Percentiles rank a stretch among this genome's conserved stretches.
Evolutionary conservation across 1,284 basidiomycete species (phyloP).

Genomic region (Chalciporus sp.): DNA sequence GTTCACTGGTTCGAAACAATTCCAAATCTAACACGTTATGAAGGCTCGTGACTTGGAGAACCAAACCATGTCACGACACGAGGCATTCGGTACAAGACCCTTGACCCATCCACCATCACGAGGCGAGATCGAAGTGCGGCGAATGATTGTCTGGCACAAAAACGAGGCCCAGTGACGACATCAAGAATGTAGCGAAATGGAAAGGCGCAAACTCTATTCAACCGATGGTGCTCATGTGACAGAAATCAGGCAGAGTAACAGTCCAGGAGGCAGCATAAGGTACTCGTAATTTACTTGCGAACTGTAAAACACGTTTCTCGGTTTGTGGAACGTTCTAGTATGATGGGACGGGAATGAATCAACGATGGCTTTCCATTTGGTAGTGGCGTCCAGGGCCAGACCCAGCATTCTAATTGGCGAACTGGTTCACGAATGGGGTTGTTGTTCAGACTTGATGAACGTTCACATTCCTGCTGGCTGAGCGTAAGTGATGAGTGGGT

Average conservation of each 20-base stretch:
- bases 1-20: background rate
- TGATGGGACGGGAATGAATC: background rate
- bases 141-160: background rate
- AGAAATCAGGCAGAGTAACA: too few species aligned
- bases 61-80: background rate
- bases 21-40: background rate
- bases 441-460: background rate
- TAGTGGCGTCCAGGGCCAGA: too few species aligned
- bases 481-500: background rate
- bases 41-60: background rate
- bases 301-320: background rate
- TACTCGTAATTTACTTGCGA: background rate
- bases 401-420: background rate
- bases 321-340: too few species aligned
- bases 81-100: background rate
- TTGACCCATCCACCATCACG: slow-evolving; percentile 2
- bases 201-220: background rate
- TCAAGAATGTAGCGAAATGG: background rate
- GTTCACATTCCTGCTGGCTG: background rate
- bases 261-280: slow-evolving; percentile 4
- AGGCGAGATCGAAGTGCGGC: background rate
- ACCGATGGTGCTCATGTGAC: slow-evolving; percentile 14
- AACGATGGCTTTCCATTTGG: too few species aligned
- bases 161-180: background rate
- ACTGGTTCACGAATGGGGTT: background rate